A percentile compares a stretch with the other conserved stretches of the same genome.
These are phyloP conservation scores for Ogataea siamensis DNA, from an alignment of 805 yeast genomes.

Conservation along the genomic window DNA sequence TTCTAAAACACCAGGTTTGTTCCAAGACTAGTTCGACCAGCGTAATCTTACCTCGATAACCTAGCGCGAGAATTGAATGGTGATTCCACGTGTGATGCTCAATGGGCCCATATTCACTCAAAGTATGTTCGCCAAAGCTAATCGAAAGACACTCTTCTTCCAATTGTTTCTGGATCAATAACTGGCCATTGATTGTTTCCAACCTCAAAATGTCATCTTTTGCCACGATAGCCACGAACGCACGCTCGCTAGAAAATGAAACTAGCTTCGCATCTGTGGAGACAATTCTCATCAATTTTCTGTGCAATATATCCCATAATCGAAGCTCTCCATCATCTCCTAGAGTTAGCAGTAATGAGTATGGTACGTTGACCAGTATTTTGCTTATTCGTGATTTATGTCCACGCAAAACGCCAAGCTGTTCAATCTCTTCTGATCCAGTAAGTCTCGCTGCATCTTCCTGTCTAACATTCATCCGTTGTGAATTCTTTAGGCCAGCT, in stretches of 20 bases:
- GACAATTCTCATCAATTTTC: slow-evolving; percentile 45
- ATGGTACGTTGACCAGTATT: slow-evolving; percentile 50
- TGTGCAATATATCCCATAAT: slow-evolving; percentile 63
- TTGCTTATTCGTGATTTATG: slow-evolving; percentile 48
- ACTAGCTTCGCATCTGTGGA: slow-evolving; percentile 27
- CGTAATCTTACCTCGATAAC: slow-evolving; percentile 32
- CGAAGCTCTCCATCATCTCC: slow-evolving; percentile 55
- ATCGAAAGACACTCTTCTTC: slow-evolving; percentile 15
- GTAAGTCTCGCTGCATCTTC: slow-evolving; percentile 4
- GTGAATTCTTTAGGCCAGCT: slow-evolving; percentile 45
- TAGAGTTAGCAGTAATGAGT: slow-evolving; percentile 51
- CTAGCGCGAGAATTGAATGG: slow-evolving; percentile 36
- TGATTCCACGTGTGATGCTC: slow-evolving; percentile 33
- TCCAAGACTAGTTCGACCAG: slow-evolving; percentile 23
- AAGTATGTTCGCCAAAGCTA: slow-evolving; percentile 23
- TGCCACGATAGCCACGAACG: slow-evolving; percentile 45
- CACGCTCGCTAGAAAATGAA: slow-evolving; percentile 54
- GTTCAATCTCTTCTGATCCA: slow-evolving; percentile 10
- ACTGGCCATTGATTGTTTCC: slow-evolving; percentile 55
- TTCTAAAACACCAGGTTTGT: slow-evolving; percentile 26
- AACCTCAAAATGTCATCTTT: slow-evolving; percentile 30
- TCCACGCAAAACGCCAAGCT: slow-evolving; percentile 46
- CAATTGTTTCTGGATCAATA: slow-evolving; percentile 30
- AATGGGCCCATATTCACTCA: slow-evolving; percentile 4
- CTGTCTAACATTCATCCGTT: slow-evolving; percentile 18